Percentiles rank a stretch among this genome's conserved stretches.
These are phyloP conservation scores for Hibiscus mutabilis DNA, from an alignment of 345 rosid genomes.

Conservation along the genomic window DNA sequence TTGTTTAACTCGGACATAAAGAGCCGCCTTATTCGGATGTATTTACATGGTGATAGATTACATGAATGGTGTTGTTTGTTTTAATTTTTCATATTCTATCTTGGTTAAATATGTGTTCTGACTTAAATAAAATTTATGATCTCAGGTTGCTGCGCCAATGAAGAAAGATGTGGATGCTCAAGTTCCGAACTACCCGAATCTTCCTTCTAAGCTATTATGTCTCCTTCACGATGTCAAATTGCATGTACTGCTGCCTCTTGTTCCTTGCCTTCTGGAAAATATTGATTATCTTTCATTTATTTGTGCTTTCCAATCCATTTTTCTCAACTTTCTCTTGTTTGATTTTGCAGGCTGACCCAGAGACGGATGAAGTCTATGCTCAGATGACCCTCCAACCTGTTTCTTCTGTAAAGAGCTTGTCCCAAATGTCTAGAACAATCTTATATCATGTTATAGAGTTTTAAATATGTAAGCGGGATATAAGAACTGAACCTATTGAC, in stretches of 20 bases:
- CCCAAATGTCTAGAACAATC: conserved; percentile 17
- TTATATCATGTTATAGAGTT: conserved; percentile 9
- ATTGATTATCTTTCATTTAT: not conserved
- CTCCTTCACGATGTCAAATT: conserved; percentile 72
- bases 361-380: conserved; percentile 95
- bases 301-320: not conserved
- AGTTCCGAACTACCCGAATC: conserved; percentile 86
- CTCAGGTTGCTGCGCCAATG: conserved; percentile 92
- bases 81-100: not conserved
- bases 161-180: conserved; percentile 68
- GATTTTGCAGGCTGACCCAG: conserved; percentile 73
- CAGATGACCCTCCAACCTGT: conserved; percentile 97
- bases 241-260: conserved; percentile 42
- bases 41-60: not conserved
- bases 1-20: not conserved
- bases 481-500: conserved; percentile 21
- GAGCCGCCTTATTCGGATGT: not conserved
- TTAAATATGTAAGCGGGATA: conserved; percentile 2
- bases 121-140: conserved; percentile 13
- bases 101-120: conserved; percentile 3
- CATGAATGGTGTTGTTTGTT: not conserved
- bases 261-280: not conserved
- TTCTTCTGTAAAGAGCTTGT: conserved; percentile 41
- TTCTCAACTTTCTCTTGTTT: conserved; percentile 19
- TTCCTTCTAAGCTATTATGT: conserved; percentile 81